Percentiles rank a stretch among this genome's conserved stretches.
These are phyloP conservation scores for Hemileia vastatrix DNA, from an alignment of 1,284 basidiomycete genomes.

Conservation along the genomic window DNA sequence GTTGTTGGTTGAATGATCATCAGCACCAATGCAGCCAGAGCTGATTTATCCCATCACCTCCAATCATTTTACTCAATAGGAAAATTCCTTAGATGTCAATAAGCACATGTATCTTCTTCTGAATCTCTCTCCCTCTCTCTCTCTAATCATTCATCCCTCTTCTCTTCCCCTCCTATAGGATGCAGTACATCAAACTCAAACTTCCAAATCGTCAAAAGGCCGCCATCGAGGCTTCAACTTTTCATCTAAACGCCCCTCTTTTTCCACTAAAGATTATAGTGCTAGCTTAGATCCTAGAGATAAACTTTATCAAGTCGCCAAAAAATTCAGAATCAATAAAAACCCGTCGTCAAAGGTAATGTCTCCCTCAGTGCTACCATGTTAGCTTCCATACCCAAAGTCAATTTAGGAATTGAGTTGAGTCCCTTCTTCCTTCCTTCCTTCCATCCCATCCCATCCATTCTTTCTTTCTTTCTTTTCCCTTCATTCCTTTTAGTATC, in stretches of 20 bases:
- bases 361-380: slow-evolving; percentile 84
- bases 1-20: too few species aligned
- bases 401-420: slow-evolving; percentile 94
- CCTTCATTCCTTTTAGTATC: slow-evolving; percentile 50
- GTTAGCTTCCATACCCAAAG: slow-evolving; percentile 87
- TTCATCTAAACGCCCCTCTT: slow-evolving; percentile 38
- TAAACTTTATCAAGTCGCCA: slow-evolving; percentile 66
- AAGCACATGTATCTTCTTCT: slow-evolving; percentile 85
- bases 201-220: slow-evolving; percentile 66
- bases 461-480: background rate
- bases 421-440: slow-evolving; percentile 40
- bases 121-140: too few species aligned
- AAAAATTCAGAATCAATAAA: slow-evolving; percentile 50
- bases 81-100: slow-evolving; percentile 86
- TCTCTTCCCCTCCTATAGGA: slow-evolving; percentile 55
- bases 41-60: slow-evolving; percentile 65
- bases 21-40: too few species aligned
- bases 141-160: background rate
- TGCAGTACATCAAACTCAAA: slow-evolving; percentile 93
- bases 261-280: slow-evolving; percentile 39
- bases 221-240: slow-evolving; percentile 49
- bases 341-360: slow-evolving; percentile 61
- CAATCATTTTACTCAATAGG: slow-evolving; percentile 94
- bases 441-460: too few species aligned
- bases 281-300: slow-evolving; percentile 59